Evolutionary conservation across 208 protist genomes (phyloP).

Genomic region (Tritrichomonas musculus): DNA sequence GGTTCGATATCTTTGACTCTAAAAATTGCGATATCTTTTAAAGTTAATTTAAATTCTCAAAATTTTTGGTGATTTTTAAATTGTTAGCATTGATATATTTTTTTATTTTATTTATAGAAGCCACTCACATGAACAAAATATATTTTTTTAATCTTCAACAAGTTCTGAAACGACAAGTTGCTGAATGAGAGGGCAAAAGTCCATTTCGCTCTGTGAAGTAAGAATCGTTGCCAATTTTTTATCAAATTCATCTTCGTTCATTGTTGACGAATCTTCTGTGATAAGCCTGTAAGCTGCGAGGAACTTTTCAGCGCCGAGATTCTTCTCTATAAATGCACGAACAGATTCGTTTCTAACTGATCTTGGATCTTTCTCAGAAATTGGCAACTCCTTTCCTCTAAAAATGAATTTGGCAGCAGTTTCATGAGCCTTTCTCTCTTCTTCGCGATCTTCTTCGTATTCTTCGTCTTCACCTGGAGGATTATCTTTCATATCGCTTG

Average conservation of each 20-base stretch:
- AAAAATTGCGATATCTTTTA: too few relatives aligned
- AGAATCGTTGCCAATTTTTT: not conserved
- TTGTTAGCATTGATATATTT: too few relatives aligned
- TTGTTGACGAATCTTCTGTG: not conserved
- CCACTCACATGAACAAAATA: too few relatives aligned
- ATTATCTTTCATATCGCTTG: not conserved
- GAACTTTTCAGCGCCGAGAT: not conserved
- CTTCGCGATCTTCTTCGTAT: not conserved
- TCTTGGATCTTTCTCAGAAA: not conserved
- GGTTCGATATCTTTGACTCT: too few relatives aligned
- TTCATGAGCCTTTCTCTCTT: not conserved
- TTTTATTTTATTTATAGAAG: too few relatives aligned
- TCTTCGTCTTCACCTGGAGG: not conserved
- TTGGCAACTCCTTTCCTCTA: not conserved
- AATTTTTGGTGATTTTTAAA: too few relatives aligned
- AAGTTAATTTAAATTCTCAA: too few relatives aligned
- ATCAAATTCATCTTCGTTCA: not conserved
- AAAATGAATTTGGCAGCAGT: not conserved
- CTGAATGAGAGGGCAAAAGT: too few relatives aligned
- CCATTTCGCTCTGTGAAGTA: too few relatives aligned
- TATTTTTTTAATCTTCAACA: too few relatives aligned
- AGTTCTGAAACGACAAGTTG: too few relatives aligned
- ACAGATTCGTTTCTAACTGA: not conserved
- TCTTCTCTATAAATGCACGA: not conserved
- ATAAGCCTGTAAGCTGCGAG: not conserved